Conservation (phyloP, 176 grass and related monocot species). For the Avena insularis region DNA sequence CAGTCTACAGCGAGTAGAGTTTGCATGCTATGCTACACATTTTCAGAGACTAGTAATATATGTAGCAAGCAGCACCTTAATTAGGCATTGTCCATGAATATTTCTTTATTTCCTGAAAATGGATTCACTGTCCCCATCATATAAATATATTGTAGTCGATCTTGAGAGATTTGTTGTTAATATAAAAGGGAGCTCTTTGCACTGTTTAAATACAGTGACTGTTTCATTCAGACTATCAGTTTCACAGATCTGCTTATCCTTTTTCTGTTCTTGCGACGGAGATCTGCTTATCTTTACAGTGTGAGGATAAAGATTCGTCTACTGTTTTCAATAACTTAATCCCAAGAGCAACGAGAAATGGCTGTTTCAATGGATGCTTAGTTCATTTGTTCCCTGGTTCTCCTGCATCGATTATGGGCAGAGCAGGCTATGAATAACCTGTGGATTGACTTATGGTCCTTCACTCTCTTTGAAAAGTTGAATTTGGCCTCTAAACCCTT, state of each 20-base stretch:
- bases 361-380: slow-evolving; percentile 30
- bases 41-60: slow-evolving; percentile 40
- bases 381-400: slow-evolving; percentile 40
- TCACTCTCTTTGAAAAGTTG: slow-evolving; percentile 33
- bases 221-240: slow-evolving; percentile 18
- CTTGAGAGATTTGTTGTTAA: slow-evolving; percentile 52
- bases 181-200: slow-evolving; percentile 50
- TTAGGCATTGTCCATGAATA: slow-evolving; percentile 45
- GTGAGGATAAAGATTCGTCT: slow-evolving; percentile 8
- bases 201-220: slow-evolving; percentile 21
- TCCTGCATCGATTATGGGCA: slow-evolving; percentile 44
- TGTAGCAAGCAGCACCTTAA: slow-evolving; percentile 41
- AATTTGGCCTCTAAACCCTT: not conserved
- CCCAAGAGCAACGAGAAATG: slow-evolving; percentile 28
- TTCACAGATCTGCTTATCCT: not conserved
- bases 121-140: slow-evolving; percentile 37
- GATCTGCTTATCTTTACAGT: slow-evolving; percentile 28
- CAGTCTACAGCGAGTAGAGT: slow-evolving; percentile 47
- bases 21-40: slow-evolving; percentile 33
- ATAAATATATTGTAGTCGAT: slow-evolving; percentile 35
- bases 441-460: slow-evolving; percentile 43
- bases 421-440: slow-evolving; percentile 27
- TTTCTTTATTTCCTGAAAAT: slow-evolving; percentile 40
- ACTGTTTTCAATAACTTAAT: slow-evolving; percentile 20
- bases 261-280: not conserved